These are phyloP conservation scores for Monilinia aucupariae DNA, from an alignment of 2,329 filamentous ascomycete species.

Conservation along the genomic window DNA sequence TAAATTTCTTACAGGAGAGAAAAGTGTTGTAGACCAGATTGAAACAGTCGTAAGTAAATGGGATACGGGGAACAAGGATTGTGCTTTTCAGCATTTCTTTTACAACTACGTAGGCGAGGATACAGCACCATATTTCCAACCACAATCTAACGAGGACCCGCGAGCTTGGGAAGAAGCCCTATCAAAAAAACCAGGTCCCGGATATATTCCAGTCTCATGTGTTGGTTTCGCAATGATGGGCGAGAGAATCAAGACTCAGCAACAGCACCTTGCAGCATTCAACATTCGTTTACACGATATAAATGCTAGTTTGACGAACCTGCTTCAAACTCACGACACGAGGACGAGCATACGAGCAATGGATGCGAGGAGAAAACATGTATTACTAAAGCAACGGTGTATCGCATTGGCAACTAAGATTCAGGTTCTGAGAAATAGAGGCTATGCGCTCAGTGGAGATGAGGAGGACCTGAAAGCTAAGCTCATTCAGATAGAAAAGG, in stretches of 20 bases:
- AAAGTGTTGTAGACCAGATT: constrained; percentile 70
- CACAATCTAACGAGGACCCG: constrained; percentile 63
- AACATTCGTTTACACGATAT: constrained; percentile 72
- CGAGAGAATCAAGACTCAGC: constrained; percentile 67
- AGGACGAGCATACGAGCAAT: constrained; percentile 68
- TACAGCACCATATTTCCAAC: constrained; percentile 70
- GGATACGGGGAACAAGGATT: constrained; percentile 62
- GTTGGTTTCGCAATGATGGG: constrained; percentile 68
- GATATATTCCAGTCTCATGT: constrained; percentile 71
- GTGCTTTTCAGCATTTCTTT: constrained; percentile 76
- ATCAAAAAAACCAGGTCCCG: constrained; percentile 69
- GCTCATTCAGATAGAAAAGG: constrained; percentile 61
- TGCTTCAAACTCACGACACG: constrained; percentile 72
- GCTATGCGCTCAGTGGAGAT: constrained; percentile 72
- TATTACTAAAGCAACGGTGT: constrained; percentile 66
- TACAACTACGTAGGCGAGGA: constrained; percentile 78
- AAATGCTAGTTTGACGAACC: constrained; percentile 65
- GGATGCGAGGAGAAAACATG: constrained; percentile 67
- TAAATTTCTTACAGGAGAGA: constrained; percentile 49
- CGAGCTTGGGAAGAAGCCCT: constrained; percentile 81
- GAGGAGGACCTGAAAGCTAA: constrained; percentile 75
- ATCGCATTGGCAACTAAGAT: constrained; percentile 72
- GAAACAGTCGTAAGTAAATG: constrained; percentile 66
- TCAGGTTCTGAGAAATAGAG: constrained; percentile 73
- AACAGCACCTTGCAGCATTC: constrained; percentile 61